Evolutionary conservation across 164 flowering plant species (phyloP).

Genomic region (Dillenia suffruticosa): DNA sequence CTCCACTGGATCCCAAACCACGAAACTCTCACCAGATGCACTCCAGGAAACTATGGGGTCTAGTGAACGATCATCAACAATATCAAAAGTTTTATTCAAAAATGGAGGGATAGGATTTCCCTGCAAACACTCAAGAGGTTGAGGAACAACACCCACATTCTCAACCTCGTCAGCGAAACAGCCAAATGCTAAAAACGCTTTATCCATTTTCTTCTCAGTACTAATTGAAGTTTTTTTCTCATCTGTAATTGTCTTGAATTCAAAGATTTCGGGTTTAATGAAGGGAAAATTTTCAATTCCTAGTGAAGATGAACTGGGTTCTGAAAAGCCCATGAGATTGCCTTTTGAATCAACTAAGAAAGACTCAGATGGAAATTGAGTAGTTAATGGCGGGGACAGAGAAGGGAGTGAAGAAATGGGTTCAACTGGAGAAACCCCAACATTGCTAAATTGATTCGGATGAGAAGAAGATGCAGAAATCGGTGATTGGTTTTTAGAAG

Average conservation of each 20-base stretch:
- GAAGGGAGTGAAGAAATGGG: slow-evolving; percentile 1
- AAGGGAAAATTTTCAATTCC: no score
- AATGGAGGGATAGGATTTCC: slow-evolving; percentile 67
- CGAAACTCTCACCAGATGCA: slow-evolving; percentile 59
- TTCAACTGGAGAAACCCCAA: neutral
- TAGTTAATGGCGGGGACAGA: neutral
- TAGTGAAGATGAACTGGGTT: neutral
- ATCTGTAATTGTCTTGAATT: slow-evolving; percentile 1
- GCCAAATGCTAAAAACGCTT: neutral
- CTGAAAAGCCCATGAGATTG: neutral
- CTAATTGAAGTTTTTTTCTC: neutral
- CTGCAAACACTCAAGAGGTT: slow-evolving; percentile 52
- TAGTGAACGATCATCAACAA: slow-evolving; percentile 57
- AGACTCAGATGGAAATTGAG: neutral
- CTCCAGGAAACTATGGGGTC: slow-evolving; percentile 77
- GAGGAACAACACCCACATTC: slow-evolving; percentile 35
- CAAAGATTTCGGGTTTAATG: neutral
- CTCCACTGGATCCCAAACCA: slow-evolving; percentile 82
- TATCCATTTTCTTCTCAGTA: slow-evolving; percentile 1
- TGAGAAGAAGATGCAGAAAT: slow-evolving; percentile 3
- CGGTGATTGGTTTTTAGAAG: neutral
- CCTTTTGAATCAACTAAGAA: neutral
- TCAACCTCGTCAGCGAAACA: slow-evolving; percentile 5
- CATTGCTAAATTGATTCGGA: slow-evolving; percentile 1
- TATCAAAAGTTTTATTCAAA: slow-evolving; percentile 70